Evolutionary conservation across 129 eudicot species (phyloP).

Genomic region (Ambrosia artemisiifolia): DNA sequence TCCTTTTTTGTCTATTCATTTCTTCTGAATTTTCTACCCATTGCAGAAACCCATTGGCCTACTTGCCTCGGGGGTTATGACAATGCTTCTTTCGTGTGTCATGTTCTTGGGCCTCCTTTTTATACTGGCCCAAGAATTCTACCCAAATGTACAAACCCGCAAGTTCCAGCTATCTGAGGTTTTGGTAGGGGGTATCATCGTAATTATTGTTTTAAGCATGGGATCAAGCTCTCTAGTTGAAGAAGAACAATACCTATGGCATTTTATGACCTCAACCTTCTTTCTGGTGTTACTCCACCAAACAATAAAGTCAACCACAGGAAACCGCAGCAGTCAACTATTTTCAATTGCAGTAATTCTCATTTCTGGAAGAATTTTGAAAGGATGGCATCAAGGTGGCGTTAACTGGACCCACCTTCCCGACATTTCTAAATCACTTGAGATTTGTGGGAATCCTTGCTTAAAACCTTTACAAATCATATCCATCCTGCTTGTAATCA

Average conservation of each 20-base stretch:
- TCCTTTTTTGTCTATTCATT: not conserved
- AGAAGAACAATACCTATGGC: constrained; percentile 95
- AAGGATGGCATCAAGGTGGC: constrained; percentile 99
- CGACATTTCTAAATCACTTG: constrained; percentile 81
- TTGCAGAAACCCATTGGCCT: constrained; percentile 76
- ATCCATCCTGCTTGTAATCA: constrained; percentile 45
- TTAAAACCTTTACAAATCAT: constrained; percentile 52
- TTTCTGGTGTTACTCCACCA: constrained; percentile 55
- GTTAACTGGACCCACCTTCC: constrained; percentile 88
- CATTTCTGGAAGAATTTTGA: constrained; percentile 59
- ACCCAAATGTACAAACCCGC: constrained; percentile 22
- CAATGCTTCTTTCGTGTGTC: constrained; percentile 73
- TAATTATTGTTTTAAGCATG: constrained; percentile 64
- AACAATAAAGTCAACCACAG: constrained; percentile 35
- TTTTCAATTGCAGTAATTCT: constrained; percentile 35
- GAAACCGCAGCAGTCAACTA: constrained; percentile 19
- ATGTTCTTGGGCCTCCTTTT: constrained; percentile 56
- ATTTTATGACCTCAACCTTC: constrained; percentile 70
- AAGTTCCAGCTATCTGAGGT: constrained; percentile 55
- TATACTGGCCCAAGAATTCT: constrained; percentile 34
- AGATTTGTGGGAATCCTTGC: constrained; percentile 37
- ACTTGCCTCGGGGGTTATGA: constrained; percentile 58
- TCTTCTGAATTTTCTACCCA: constrained; percentile 5
- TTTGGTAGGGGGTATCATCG: constrained; percentile 31
- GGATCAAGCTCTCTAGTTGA: constrained; percentile 94